These are phyloP conservation scores for Boletales sp. DNA, from an alignment of 768 basidiomycete species.

Conservation along the genomic window DNA sequence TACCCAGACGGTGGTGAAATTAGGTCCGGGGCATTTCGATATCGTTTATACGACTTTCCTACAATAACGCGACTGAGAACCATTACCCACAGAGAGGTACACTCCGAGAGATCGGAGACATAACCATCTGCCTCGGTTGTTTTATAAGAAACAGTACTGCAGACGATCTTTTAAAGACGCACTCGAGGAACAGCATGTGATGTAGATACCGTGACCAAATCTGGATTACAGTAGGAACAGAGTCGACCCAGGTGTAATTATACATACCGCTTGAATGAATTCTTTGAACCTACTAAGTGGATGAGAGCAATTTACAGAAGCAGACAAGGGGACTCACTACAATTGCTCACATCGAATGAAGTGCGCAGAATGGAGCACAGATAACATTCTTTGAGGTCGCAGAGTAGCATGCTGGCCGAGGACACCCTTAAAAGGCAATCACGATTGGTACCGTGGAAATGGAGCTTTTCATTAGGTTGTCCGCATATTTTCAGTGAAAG, in stretches of 20 bases:
- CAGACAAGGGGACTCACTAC: conserved; percentile 38
- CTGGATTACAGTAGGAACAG: conserved; percentile 27
- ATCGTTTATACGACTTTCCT: conserved; percentile 51
- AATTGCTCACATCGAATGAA: conserved; percentile 58
- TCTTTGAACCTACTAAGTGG: conserved; percentile 42
- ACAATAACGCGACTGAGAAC: conserved; percentile 62
- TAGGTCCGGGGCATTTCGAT: conserved; percentile 45
- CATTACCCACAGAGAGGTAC: conserved; percentile 45
- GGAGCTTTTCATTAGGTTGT: conserved; percentile 69
- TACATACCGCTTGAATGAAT: conserved; percentile 49
- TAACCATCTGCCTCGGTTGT: conserved; percentile 66
- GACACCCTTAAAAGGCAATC: conserved; percentile 55
- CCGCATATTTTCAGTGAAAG: conserved; percentile 98
- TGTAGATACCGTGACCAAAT: conserved; percentile 71
- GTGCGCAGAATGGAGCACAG: conserved; percentile 55
- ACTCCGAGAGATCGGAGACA: conserved; percentile 38
- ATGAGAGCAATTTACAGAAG: conserved; percentile 7
- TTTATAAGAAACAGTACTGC: conserved; percentile 2
- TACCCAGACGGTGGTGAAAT: conserved; percentile 53
- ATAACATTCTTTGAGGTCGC: conserved; percentile 46
- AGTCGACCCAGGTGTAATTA: not conserved
- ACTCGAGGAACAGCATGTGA: conserved; percentile 66
- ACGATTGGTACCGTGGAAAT: conserved; percentile 69
- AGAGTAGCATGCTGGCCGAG: conserved; percentile 42
- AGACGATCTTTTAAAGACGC: conserved; percentile 14